Evolutionary conservation across 352 stramenopile species (phyloP), one percentile per base, ranked within the genome.

Genomic region (Thraustochytrium sp.): DNA sequence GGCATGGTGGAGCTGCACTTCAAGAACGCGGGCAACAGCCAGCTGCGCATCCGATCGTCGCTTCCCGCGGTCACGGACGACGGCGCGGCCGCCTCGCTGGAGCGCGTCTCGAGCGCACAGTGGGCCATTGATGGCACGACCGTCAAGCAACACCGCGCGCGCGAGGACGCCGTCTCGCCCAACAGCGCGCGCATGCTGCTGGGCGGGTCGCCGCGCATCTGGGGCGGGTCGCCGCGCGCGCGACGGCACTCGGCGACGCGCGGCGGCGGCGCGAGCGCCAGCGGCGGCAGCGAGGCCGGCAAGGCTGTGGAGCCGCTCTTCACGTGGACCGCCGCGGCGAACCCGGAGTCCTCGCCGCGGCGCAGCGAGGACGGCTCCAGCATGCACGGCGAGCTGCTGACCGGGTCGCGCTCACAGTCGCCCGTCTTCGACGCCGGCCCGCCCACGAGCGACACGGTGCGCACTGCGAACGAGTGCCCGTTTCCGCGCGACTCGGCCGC

Each of bases 1-100:
- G 59, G 59, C 59, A 72, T 72, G 59, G 59, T 72, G 59, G 59
- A 72, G 26, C 34, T 72, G 18, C 59, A 72, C 40, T 72, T 72
- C 59, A 72, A 72, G 40, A 72, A 29, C 59, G n/a, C 1, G n/a
- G 9, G 1, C 18, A 16, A 9, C 8, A 72, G 31, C 36, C 59
- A 72, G 40, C 59, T 72, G 42, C 36, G 59, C 36, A 72, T 72
- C 40, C 29, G 59, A 29, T 31, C 48, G 18, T n/a, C n/a, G 48
- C 18, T 55, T n/a, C 21, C 9, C 21, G 21, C 51, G 8, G 51
- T 34, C 21, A 16, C 9, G 8, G 59, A 72, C 9, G 59, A 72
- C 18, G 9, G 42, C 16, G 23, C 51, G 26, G 16, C 31, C 8
- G 59, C 59, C 26, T 31, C 59, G 8, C 59, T 72, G 21, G 59